A percentile compares a stretch with the other conserved stretches of the same genome.
Conservation (phyloP, 176 grass and related monocot genomes). For the Chrysopogon serrulatus region DNA sequence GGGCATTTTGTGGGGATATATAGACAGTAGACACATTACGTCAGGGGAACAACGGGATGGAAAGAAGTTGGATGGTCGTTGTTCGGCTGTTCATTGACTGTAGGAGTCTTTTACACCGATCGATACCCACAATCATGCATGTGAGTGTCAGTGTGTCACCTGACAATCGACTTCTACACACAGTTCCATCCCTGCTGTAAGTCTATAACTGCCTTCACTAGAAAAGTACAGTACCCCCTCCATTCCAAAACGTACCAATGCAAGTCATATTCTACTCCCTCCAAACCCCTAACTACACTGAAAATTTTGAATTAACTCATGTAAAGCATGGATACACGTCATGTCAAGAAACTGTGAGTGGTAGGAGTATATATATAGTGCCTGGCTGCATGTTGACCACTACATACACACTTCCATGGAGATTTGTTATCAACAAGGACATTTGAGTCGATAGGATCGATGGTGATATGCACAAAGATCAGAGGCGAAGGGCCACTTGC, state of each 20-base stretch:
- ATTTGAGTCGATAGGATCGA: not conserved
- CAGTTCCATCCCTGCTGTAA: not conserved
- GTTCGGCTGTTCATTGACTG: conserved; percentile 10
- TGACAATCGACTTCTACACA: not conserved
- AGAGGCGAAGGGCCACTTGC: not conserved
- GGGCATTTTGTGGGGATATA: conserved; percentile 32
- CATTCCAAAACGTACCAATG: not conserved
- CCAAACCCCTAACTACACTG: not conserved
- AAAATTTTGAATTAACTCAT: not conserved
- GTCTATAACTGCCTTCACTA: not conserved
- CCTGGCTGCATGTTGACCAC: not conserved
- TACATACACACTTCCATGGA: not conserved
- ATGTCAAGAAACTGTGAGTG: not conserved
- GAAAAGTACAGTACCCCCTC: not conserved
- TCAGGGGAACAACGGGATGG: not conserved
- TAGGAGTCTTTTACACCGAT: conserved; percentile 13
- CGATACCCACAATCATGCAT: not conserved
- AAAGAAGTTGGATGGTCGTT: conserved; percentile 36
- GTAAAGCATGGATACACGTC: not conserved
- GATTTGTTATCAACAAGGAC: not conserved
- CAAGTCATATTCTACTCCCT: not conserved
- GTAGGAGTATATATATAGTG: not conserved
- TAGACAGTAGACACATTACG: conserved; percentile 7
- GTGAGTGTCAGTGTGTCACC: not conserved
- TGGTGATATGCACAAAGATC: not conserved